Evolutionary conservation across 2,329 filamentous ascomycete genomes (phyloP).

Genomic region (Fusarium newnesense): DNA sequence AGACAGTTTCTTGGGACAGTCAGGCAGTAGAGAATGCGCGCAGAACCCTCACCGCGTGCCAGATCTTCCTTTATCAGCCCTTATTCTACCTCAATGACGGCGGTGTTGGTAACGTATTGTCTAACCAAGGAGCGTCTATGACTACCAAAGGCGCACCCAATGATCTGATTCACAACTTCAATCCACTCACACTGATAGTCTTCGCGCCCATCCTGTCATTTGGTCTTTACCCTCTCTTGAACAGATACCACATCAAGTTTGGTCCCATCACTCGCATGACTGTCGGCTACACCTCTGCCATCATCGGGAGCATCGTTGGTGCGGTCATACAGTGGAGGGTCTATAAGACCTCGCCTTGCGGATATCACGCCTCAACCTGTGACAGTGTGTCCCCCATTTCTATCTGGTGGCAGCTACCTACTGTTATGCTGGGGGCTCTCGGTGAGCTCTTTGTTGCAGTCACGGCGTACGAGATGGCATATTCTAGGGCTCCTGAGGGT

Average conservation of each 20-base stretch:
- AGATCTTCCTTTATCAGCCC: not conserved
- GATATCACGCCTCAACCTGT: not conserved
- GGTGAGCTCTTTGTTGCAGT: slow-evolving; percentile 45
- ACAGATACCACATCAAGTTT: slow-evolving; percentile 62
- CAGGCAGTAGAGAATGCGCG: not conserved
- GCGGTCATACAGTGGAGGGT: not conserved
- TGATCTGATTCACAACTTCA: slow-evolving; percentile 69
- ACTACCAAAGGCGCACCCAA: slow-evolving; percentile 64
- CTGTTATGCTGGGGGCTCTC: not conserved
- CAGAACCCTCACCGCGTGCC: not conserved
- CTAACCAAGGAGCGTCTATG: slow-evolving; percentile 37
- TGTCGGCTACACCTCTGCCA: slow-evolving; percentile 65
- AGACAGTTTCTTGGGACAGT: not conserved
- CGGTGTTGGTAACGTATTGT: not conserved
- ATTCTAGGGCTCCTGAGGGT: slow-evolving; percentile 60
- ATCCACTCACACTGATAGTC: slow-evolving; percentile 68
- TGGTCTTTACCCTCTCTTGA: slow-evolving; percentile 66
- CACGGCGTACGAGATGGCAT: slow-evolving; percentile 52
- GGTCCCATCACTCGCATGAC: slow-evolving; percentile 68
- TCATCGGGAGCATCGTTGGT: not conserved
- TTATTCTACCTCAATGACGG: not conserved
- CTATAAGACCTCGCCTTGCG: not conserved
- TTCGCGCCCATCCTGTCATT: slow-evolving; percentile 44
- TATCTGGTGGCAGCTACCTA: not conserved
- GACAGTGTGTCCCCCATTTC: not conserved